Percentiles rank a stretch among this genome's conserved stretches.
These are phyloP conservation scores for Lindgomyces ingoldianus DNA, from an alignment of 495 filamentous ascomycete genomes.

Conservation along the genomic window DNA sequence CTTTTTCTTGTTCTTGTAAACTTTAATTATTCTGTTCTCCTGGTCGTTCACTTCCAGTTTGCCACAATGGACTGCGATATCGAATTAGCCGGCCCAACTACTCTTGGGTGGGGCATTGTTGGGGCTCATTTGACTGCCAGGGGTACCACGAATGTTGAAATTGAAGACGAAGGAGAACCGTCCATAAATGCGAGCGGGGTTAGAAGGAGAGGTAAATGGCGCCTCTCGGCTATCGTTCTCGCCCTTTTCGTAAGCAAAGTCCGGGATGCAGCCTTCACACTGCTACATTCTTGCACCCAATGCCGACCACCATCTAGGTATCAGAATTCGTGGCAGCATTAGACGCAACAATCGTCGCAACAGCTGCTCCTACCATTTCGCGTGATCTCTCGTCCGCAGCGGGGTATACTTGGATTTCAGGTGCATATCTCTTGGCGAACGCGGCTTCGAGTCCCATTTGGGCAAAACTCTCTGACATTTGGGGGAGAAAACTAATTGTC, in stretches of 20 bases:
- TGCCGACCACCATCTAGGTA: slow-evolving; percentile 9
- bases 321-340: slow-evolving; percentile 62
- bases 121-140: not conserved
- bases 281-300: no score
- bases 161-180: not conserved
- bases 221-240: not conserved
- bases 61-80: not conserved
- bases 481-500: slow-evolving; percentile 59
- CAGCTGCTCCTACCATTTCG: slow-evolving; percentile 59
- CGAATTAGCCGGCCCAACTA: not conserved
- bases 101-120: not conserved
- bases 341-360: slow-evolving; percentile 64
- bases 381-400: slow-evolving; percentile 58
- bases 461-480: slow-evolving; percentile 62
- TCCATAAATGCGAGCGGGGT: not conserved
- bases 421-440: slow-evolving; percentile 61
- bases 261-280: no score
- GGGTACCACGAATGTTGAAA: not conserved
- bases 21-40: no score
- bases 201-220: not conserved
- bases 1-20: not conserved
- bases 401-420: slow-evolving; percentile 69
- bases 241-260: not conserved
- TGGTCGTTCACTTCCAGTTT: not conserved
- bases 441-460: slow-evolving; percentile 58